A percentile compares a stretch with the other conserved stretches of the same genome.
Conservation (phyloP, 2,329 filamentous ascomycete genomes). For the Chaetomiaceae sp. region DNA sequence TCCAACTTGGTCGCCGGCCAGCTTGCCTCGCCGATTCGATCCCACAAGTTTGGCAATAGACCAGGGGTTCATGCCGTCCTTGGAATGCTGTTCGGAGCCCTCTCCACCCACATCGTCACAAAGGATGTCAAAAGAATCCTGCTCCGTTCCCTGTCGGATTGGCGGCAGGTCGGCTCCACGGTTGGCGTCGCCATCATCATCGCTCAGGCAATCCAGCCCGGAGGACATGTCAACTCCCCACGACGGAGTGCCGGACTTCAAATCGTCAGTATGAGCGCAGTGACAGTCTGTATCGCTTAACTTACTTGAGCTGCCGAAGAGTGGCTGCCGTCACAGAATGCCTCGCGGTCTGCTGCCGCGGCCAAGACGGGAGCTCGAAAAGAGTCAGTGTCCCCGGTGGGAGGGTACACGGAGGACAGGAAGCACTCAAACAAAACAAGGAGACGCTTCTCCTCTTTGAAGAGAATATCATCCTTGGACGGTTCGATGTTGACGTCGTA, state of each 20-base stretch:
- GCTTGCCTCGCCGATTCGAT: conserved; percentile 11
- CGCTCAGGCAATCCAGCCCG: conserved; percentile 10
- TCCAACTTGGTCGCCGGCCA: conserved; percentile 11
- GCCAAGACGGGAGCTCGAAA: background rate
- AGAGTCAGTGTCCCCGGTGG: background rate
- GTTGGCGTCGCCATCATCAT: conserved; percentile 6
- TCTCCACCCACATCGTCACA: background rate
- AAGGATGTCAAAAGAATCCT: background rate
- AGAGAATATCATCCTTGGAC: conserved; percentile 65
- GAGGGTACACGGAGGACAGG: conserved; percentile 36
- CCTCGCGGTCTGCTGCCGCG: background rate
- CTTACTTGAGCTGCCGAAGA: conserved; percentile 5
- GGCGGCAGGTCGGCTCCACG: background rate
- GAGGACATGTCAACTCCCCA: conserved; percentile 22
- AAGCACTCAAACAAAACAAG: conserved; percentile 42
- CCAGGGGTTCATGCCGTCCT: conserved; percentile 34
- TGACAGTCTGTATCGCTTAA: background rate
- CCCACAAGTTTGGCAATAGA: conserved; percentile 31
- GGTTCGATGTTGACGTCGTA: conserved; percentile 71
- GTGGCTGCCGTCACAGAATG: background rate
- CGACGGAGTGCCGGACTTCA: background rate
- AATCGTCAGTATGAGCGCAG: conserved; percentile 3
- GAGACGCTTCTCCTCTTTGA: conserved; percentile 47
- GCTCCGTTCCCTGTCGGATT: background rate
- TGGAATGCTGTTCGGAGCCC: background rate